Conservation (phyloP, 169 alveolate species). For the Eimeria acervulina region DNA sequence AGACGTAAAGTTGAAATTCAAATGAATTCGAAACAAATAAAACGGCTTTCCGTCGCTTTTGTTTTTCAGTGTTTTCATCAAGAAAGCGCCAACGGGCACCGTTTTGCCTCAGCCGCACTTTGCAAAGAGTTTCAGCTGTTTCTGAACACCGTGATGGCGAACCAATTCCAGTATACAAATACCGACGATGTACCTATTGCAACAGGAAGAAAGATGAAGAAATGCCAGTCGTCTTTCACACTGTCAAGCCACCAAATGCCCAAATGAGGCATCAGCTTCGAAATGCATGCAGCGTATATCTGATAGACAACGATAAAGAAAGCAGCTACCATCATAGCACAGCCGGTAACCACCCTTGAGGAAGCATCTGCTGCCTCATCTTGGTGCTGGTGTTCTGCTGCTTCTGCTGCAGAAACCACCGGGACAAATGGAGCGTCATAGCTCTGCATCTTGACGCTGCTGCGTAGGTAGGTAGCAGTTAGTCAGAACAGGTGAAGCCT, state of each 20-base stretch:
- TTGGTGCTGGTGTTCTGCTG: not conserved
- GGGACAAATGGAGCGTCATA: not conserved
- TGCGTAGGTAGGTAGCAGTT: too few species aligned
- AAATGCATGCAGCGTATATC: constrained; percentile 9
- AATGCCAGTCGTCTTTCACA: not conserved
- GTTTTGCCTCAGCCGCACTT: too few species aligned
- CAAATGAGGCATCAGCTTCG: not conserved
- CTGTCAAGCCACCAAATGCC: constrained; percentile 52
- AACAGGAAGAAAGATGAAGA: not conserved
- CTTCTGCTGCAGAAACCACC: not conserved
- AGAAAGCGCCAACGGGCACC: too few species aligned
- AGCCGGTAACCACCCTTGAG: not conserved
- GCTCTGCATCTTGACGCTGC: too few species aligned
- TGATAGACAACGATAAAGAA: not conserved
- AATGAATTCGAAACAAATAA: too few species aligned
- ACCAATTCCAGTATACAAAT: constrained; percentile 35
- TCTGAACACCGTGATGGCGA: too few species aligned
- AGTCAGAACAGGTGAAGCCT: too few species aligned
- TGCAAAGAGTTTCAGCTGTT: too few species aligned
- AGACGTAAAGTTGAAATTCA: too few species aligned
- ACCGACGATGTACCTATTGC: not conserved
- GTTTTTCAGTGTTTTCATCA: too few species aligned
- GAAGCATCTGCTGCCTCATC: not conserved
- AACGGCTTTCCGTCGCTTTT: too few species aligned
- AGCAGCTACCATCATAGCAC: constrained; percentile 1